Evolutionary conservation across 2,329 filamentous ascomycete genomes (phyloP), one percentile per base, ranked within the genome.

Genomic region (Neopestalotiopsis sp.): DNA sequence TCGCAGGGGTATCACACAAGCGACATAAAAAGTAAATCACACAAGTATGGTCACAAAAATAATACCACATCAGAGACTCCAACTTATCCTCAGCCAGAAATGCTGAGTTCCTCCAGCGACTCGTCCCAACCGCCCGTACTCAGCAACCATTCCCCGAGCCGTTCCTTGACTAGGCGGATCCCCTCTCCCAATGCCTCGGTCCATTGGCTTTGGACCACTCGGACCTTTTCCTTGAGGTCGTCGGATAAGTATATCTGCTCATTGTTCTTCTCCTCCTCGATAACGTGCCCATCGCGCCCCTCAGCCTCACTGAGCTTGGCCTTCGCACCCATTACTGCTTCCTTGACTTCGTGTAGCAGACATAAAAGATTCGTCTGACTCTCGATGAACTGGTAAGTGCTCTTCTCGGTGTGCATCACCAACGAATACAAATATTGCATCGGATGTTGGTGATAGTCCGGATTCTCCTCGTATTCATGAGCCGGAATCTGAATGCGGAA

Each of bases 331-430:
- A 93, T 91, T 1, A 93, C 90, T 0, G 91, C 91, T 67, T 93
- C 93, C 77, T 94, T 94, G 66, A 97, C 94, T 80, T 98, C 94
- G 76, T 98, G 96, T 68, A 97, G 82, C 49, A 98, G 85, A 76
- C 95, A 98, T 30, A 97, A 86, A 42, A 98, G 84, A 76, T 98
- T 98, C 38, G 90, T 95, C 83, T 98, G 95, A 6, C 91, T 92
- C 83, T 98, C 96, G 76, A 98, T 98, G 81, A 97, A 98, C 79
- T 98, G 96, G 76, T 97, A 97, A 9, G 94, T 95, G 74, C 92
- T 95, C 83, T 96, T 97, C 79, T 97, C 94, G 0, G 94, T 92
- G 76, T 98, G 95, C 5, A 91, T 88, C 9, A 99, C 86, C 30
- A 98, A 84, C 61, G 90, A 92, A 79, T 94, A 96, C 0, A 99